phyloP scores from a whole-genome alignment of 805 yeast species.

The Isabelozyma pseudorhagii region DNA sequence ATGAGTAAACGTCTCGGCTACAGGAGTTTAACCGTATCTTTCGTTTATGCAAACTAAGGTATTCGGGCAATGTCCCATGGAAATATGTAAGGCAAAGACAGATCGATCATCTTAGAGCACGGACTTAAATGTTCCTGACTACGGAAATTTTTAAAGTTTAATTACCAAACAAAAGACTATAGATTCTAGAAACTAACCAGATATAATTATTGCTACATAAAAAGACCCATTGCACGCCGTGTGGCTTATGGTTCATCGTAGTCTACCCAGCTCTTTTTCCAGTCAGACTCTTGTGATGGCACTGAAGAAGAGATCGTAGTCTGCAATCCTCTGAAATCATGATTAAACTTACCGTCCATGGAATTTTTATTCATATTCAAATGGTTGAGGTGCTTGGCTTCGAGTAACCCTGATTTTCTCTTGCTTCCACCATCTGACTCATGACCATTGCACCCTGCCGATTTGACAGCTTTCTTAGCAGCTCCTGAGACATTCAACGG shows the following conservation, averaged over 20 bases:
- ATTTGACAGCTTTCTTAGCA: background rate
- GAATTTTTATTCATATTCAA: background rate
- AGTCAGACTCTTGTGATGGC: slow-evolving; percentile 19
- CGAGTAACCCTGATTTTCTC: slow-evolving; percentile 1
- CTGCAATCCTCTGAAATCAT: background rate
- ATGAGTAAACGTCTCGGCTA: too few relatives aligned
- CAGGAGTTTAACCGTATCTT: too few relatives aligned
- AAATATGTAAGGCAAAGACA: too few relatives aligned
- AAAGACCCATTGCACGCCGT: too few relatives aligned
- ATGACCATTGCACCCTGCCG: background rate
- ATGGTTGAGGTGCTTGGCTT: background rate
- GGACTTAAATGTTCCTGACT: background rate
- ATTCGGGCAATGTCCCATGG: too few relatives aligned
- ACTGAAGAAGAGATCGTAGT: slow-evolving; percentile 17
- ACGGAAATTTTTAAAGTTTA: background rate
- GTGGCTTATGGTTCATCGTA: slow-evolving; percentile 13
- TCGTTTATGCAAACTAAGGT: too few relatives aligned
- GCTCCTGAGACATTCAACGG: background rate
- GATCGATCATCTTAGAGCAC: background rate
- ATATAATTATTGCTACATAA: background rate
- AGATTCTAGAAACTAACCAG: background rate
- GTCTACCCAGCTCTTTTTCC: slow-evolving; percentile 29
- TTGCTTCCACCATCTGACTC: background rate
- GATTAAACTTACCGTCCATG: background rate
- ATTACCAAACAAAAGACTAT: background rate